These are phyloP conservation scores for Penicillium sp. DNA, from an alignment of 2,329 filamentous ascomycete species.

Conservation along the genomic window DNA sequence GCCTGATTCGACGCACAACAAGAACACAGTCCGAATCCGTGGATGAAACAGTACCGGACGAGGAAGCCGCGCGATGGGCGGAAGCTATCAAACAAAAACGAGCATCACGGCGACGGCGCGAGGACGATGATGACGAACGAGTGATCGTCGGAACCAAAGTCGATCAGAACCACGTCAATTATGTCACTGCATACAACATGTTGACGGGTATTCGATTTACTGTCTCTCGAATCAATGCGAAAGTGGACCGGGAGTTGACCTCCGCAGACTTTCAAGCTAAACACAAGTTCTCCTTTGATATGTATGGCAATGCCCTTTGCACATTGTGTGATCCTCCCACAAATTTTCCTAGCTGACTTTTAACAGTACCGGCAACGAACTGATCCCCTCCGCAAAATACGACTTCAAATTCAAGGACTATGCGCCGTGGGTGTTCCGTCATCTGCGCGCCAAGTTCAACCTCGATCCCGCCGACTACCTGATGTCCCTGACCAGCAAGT, in stretches of 20 bases:
- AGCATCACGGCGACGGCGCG: conserved; percentile 79
- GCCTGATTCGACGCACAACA: conserved; percentile 78
- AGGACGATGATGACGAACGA: conserved; percentile 87
- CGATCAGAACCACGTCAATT: conserved; percentile 95
- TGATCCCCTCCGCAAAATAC: conserved; percentile 97
- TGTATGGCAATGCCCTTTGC: conserved; percentile 63
- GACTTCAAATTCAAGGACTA: conserved; percentile 99
- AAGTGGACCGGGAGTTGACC: conserved; percentile 87
- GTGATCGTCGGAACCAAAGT: conserved; percentile 97
- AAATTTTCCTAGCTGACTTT: conserved; percentile 41
- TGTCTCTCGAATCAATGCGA: conserved; percentile 94
- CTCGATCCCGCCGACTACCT: conserved; percentile 97
- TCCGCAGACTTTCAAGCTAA: conserved; percentile 91
- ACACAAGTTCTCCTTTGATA: conserved; percentile 99
- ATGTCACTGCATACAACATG: conserved; percentile 99
- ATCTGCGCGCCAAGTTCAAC: conserved; percentile 83
- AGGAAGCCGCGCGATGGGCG: conserved; percentile 89
- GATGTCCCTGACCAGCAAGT: conserved; percentile 97
- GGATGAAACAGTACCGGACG: conserved; percentile 84
- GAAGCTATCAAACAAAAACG: conserved; percentile 92
- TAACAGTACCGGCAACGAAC: conserved; percentile 84
- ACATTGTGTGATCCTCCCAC: background rate
- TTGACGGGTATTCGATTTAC: conserved; percentile 97
- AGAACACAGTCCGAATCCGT: conserved; percentile 80
- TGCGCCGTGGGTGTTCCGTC: conserved; percentile 98